Percentiles rank a stretch among this genome's conserved stretches.
phyloP scores from a whole-genome alignment of 768 basidiomycete genomes.

The Inosperma sp. region DNA sequence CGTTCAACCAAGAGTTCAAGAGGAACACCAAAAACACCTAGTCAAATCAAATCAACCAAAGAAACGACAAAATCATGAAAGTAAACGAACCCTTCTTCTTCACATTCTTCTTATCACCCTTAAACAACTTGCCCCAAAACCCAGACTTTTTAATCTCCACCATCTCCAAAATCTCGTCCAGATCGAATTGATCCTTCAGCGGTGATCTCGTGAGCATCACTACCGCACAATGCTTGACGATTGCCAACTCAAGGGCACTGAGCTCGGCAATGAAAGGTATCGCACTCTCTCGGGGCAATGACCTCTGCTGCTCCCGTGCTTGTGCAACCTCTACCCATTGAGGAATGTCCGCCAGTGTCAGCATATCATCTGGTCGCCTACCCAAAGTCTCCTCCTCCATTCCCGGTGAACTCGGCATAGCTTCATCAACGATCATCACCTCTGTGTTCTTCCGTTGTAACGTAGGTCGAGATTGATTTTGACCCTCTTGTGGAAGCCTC shows the following conservation, averaged over 20 bases:
- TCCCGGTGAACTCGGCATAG: constrained; percentile 66
- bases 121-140: constrained; percentile 97
- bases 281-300: constrained; percentile 70
- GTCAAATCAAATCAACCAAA: constrained; percentile 13
- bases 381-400: constrained; percentile 40
- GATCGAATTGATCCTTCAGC: constrained; percentile 74
- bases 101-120: constrained; percentile 77
- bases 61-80: not conserved
- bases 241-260: constrained; percentile 76
- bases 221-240: constrained; percentile 89
- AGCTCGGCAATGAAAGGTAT: constrained; percentile 83
- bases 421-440: constrained; percentile 86
- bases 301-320: constrained; percentile 83
- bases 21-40: constrained; percentile 91
- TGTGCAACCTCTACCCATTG: constrained; percentile 90
- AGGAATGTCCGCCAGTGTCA: constrained; percentile 93
- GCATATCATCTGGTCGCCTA: constrained; percentile 60
- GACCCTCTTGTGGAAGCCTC: constrained; percentile 39
- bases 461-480: constrained; percentile 58
- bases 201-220: constrained; percentile 73
- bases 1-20: constrained; percentile 90
- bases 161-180: constrained; percentile 92
- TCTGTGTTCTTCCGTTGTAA: constrained; percentile 78
- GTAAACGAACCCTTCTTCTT: constrained; percentile 71
- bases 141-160: constrained; percentile 89